Base-by-base conservation (phyloP, 495 filamentous ascomycete species). In the Parmelia sp. region DNA sequence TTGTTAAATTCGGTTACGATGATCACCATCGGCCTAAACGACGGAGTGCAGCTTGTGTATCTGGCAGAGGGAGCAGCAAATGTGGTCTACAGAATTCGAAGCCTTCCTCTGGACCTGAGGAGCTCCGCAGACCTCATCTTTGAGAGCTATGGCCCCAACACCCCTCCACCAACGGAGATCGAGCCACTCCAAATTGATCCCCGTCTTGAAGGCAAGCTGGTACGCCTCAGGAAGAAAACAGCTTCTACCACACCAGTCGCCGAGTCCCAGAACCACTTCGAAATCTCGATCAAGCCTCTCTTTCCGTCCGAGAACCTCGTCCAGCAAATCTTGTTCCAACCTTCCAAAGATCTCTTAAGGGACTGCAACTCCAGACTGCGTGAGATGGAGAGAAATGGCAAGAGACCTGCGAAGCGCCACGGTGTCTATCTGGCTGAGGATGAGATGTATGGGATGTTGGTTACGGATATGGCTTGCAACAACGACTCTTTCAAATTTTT, bases 391-490 rank as follows among this genome's bases (percentile, higher is more conserved):
- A 36, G 59, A 0, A 64, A 55, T 9, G 70, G 73, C 9, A 63
- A 61, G 27, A 72, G 84, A 21, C 73, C 83, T 23, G 65, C 69
- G 63, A 76, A 75, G 65, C 75, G 88, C 49, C 76, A 73, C 63
- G 84, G 83, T 56, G 79, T 79, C n/a, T 84, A 83, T 68, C 79
- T 88, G n/a, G 84, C 81, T 39, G 66, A 76, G 3, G 79, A 80
- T 25, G 81, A 87, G 62, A 73, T 74, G 11, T 83, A 85, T 65
- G 92, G 86, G 0, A 79, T 92, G 57, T 75, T 97, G 0, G 79
- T 97, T 42, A 87, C 86, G 42, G 89, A 96, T 69, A 96, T 97
- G 92, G 85, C 83, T 0, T 74, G 80, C 8, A 70, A 65, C 35
- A 73, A 77, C n/a, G 70, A 76, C 11, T 39, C 70, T 9, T 67